Evolutionary conservation across 2,329 filamentous ascomycete species (phyloP), one percentile per base, ranked within the genome.

Genomic region (Penicillium sp.): DNA sequence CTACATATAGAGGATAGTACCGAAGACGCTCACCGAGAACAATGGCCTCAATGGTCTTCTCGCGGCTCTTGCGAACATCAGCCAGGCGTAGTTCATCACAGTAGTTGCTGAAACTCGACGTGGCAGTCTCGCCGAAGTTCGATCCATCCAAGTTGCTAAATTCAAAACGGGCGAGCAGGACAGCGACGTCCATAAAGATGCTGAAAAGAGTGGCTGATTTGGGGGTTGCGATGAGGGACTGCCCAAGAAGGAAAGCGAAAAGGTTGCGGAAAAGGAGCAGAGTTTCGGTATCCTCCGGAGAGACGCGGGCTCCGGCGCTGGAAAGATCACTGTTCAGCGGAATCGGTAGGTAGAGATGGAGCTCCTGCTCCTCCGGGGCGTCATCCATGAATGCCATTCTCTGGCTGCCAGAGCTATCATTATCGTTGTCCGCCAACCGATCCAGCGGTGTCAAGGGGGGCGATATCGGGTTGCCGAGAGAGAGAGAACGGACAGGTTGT

Each of bases 21-120:
- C 87, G 87, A 86, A 97, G 90, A 33, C 85, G 84, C 75, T 99
- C 93, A 52, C 90, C 92, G 10, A 99, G 79, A n/a, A 97, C 83
- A 43, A 97, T 82, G 0, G 88, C 90, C 73, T 97, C 91, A 21
- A 97, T 81, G 0, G 90, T 96, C 80, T 94, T 95, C 68, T 96
- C 91, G 23, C 88, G 84, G 69, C 90, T 96, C 55, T 84, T 78
- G 51, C 92, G 83, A 43, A 96, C 88, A 72, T 97, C 93, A 3
- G 85, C 88, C 28, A 97, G 77, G 18, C 80, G 81, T 56, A 92
- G 79, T 70, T 94, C 88, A 43, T 92, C 87, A 55, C 92, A 85
- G 67, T 92, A 95, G 55, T 76, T 73, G 37, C 71, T 68, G 59
- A 81, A 80, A 55, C 75, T 79, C 5, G 71, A 71, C 16, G 79